Percentiles rank a stretch among this genome's conserved stretches.
These are phyloP conservation scores for Penicillium cinerascens DNA, from an alignment of 495 filamentous ascomycete species.

Conservation along the genomic window DNA sequence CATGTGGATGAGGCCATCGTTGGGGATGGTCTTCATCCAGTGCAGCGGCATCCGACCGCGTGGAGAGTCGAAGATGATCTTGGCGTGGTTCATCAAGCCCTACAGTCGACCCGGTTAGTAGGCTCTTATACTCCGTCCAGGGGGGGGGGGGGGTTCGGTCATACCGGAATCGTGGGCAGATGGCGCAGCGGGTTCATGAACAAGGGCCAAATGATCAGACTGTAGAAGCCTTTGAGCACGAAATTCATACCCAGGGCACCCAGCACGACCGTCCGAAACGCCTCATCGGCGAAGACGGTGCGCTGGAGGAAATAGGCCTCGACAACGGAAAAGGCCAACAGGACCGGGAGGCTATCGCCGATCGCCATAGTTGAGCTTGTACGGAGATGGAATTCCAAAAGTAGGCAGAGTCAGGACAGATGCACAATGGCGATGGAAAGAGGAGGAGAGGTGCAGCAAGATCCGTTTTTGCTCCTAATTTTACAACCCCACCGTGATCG, in stretches of 20 bases:
- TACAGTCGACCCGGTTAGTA: background rate
- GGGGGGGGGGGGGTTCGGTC: constrained; percentile 6
- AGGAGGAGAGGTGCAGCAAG: background rate
- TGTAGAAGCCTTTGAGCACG: constrained; percentile 38
- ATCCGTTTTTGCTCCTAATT: background rate
- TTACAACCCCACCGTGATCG: background rate
- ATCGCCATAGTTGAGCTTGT: constrained; percentile 1
- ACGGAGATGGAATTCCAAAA: too few relatives aligned
- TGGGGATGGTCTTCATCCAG: constrained; percentile 74
- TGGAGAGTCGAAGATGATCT: constrained; percentile 51
- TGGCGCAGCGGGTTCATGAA: constrained; percentile 67
- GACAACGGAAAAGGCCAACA: constrained; percentile 23
- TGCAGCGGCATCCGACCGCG: constrained; percentile 58
- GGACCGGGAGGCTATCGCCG: constrained; percentile 9
- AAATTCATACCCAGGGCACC: constrained; percentile 26
- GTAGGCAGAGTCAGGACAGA: background rate
- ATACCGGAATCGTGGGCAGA: constrained; percentile 56
- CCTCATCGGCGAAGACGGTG: constrained; percentile 22
- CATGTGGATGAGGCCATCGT: constrained; percentile 84
- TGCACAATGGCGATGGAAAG: background rate
- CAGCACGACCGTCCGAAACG: constrained; percentile 22
- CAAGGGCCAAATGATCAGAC: constrained; percentile 62
- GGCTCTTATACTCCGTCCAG: background rate
- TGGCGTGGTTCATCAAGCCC: constrained; percentile 55
- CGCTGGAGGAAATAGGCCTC: constrained; percentile 33